Evolutionary conservation across 495 filamentous ascomycete genomes (phyloP).

Genomic region (Penicillium canariense): DNA sequence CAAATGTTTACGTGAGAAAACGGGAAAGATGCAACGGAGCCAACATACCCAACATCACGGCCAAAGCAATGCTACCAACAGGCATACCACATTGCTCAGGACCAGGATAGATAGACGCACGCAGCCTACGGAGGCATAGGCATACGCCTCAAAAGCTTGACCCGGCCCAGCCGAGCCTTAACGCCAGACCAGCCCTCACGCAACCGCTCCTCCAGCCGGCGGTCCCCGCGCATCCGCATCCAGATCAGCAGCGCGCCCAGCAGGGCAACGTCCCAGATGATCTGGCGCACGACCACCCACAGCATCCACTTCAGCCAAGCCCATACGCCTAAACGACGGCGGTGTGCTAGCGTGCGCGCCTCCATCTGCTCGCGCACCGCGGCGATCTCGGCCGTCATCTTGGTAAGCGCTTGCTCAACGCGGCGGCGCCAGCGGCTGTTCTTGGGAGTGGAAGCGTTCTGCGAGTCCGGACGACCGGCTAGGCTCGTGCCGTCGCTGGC

Average conservation of each 20-base stretch:
- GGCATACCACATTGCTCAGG: no score
- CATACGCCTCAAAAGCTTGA: conserved; percentile 34
- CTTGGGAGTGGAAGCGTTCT: conserved; percentile 4
- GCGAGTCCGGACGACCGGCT: conserved; percentile 13
- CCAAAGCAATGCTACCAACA: no score
- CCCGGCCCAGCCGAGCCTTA: conserved; percentile 55
- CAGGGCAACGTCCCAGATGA: conserved; percentile 67
- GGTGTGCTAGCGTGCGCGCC: conserved; percentile 39
- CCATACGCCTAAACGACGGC: conserved; percentile 52
- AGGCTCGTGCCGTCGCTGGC: conserved; percentile 8
- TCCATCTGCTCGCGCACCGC: conserved; percentile 93
- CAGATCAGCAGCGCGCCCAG: conserved; percentile 70
- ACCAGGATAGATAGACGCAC: no score
- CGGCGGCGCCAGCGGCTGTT: conserved; percentile 67
- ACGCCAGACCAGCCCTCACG: conserved; percentile 59
- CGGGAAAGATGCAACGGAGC: conserved; percentile 4
- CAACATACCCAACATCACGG: conserved; percentile 2
- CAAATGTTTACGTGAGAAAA: conserved; percentile 9
- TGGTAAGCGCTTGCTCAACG: conserved; percentile 83
- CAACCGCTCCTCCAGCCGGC: conserved; percentile 73
- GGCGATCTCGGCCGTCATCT: conserved; percentile 88
- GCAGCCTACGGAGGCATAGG: conserved; percentile 24
- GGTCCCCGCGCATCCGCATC: conserved; percentile 75
- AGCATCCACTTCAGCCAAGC: conserved; percentile 74
- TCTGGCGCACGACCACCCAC: conserved; percentile 68